Base-by-base conservation (phyloP, 2,329 filamentous ascomycete species). In the Knoxdaviesia capensis region DNA sequence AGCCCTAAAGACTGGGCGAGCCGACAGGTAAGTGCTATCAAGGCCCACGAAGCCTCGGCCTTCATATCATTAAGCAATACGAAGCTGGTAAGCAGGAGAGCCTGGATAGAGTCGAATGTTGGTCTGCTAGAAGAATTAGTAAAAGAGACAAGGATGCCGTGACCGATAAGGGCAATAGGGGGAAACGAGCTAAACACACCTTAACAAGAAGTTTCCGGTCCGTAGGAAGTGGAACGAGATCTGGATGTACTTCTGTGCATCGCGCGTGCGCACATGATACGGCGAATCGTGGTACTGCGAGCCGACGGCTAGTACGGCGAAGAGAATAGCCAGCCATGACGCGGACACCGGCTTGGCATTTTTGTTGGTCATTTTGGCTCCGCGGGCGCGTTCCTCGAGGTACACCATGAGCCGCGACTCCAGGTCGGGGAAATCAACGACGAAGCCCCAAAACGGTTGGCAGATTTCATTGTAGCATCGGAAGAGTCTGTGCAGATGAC, bases 11-110 rank as follows among this genome's bases (percentile, higher is more conserved):
- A 77, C 51, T 78, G 73, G 0, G 74, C 74, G n/a, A 79, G 61
- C 30, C 74, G 66, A 46, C 73, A 77, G 0, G 74, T 77, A 38
- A 78, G 63, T 1, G 74, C 74, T 41, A 76, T 65, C 42, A 79
- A 54, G 0, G 74, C 74, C 74, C 74, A 79, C 0, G 74, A 77
- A 0, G 72, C 74, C 50, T 79, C 74, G 1, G 74, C 74, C 51
- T 78, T 78, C 74, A 79, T 79, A 45, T 79, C 74, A 48, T 79
- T 79, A 30, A 77, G 59, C 2, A 79, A 59, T 3, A 76, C 73
- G 47, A 78, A 77, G 31, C 71, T 68, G 4, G 71, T 72, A 37
- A 79, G 63, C 1, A 79, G 59, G 36, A 79, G 57, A 1, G 74
- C 74, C 52, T 79, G 74, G 30, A 79, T 73, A 5, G 73, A 76